Base-by-base conservation (phyloP, 2,329 filamentous ascomycete species). In the Aspergillus sp. region DNA sequence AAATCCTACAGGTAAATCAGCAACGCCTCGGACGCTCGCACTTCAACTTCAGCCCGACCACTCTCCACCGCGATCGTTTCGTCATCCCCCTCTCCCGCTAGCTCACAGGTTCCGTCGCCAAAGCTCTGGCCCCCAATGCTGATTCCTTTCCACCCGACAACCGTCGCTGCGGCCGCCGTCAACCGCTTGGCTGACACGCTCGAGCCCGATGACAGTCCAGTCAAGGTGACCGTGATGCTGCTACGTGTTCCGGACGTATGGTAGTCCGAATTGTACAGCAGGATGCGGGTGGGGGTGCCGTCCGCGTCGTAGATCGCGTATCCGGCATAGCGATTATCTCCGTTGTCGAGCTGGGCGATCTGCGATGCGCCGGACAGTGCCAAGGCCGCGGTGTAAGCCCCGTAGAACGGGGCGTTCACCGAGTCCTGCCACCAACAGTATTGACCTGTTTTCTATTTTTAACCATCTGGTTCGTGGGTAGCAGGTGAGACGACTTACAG, bases 331-430 rank as follows among this genome's bases (percentile, higher is more conserved):
- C 73, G 69, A 0, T 65, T 75, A 9, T 58, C 72, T n/a, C 78
- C 75, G 24, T 72, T 74, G 56, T 84, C 82, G 18, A 84, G 69
- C 0, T 78, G 75, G 0, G 80, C 77, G 52, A 84, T 70, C 49
- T 77, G 67, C n/a, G 74, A 68, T 0, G 77, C 80, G 0, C 75
- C 73, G 1, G 80, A 78, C 29, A 83, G 66, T 1, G 80, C 69
- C n/a, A 79, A 76, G 2, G 78, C 75, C 1, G 81, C 81, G 3
- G 78, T 78, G 51, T 80, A 81, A 0, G 81, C 82, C 4, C 82
- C 82, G 57, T 82, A 84, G 65, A 83, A 85, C 0, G 82, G 81
- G 0, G 80, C 75, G 0, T 81, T 81, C 74, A 82, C 83, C 47
- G 69, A 75, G 63, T 82, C 81, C 3, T 77, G 71, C 75, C 77